phyloP scores from a whole-genome alignment of 2,329 filamentous ascomycete species.

The Colletotrichum costaricense region DNA sequence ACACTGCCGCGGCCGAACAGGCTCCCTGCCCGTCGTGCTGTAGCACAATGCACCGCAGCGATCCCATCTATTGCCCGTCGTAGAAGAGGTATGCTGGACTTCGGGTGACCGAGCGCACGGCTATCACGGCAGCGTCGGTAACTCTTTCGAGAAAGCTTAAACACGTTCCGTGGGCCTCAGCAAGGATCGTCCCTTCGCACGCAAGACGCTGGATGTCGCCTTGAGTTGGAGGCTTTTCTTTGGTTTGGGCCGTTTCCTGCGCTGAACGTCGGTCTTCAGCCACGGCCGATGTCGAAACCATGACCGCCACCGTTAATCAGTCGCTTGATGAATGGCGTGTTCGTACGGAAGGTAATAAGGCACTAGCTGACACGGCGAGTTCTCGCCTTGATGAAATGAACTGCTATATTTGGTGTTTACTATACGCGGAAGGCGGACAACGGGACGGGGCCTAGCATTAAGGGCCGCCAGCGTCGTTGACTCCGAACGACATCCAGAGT shows the following conservation, averaged over 20 bases:
- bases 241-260: neutral
- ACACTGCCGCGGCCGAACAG: neutral
- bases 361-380: neutral
- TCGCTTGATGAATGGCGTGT: neutral
- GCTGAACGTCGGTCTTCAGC: neutral
- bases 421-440: neutral
- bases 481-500: neutral
- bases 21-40: neutral
- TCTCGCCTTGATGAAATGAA: neutral
- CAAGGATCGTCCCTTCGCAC: neutral
- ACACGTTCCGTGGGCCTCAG: neutral
- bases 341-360: neutral
- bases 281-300: neutral
- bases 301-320: neutral
- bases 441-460: no score
- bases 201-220: neutral
- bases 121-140: neutral
- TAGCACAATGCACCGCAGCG: slow-evolving; percentile 32
- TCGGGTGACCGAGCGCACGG: slow-evolving; percentile 24
- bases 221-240: neutral
- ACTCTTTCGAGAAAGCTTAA: neutral
- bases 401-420: neutral
- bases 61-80: neutral
- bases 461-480: neutral
- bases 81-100: neutral